Evolutionary conservation across 2,329 filamentous ascomycete species (phyloP), one percentile per base, ranked within the genome.

Genomic region (Curvularia sp.): DNA sequence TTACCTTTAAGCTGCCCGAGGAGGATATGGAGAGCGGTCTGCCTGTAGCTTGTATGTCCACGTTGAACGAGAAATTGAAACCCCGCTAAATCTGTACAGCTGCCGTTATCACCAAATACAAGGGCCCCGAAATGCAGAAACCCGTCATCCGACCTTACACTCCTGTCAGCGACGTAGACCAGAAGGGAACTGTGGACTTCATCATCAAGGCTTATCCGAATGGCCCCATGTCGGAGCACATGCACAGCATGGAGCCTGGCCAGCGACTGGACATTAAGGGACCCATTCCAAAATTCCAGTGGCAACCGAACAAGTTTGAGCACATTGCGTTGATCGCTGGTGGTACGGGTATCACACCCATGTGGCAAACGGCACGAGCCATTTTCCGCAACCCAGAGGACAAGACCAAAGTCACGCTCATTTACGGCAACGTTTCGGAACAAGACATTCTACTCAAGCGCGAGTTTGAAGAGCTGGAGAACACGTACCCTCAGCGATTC

Each of bases 371-470:
- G 45, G 84, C 87, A 65, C 92, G 92, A 63, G 86, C 89, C 74
- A 97, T 99, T 81, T 96, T 98, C 88, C 92, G 89, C 80, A 96
- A 97, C 86, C 92, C 94, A 60, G 87, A 91, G 42, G 95, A 99
- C 82, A 93, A 95, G 87, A 99, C 95, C 71, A 96, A 97, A 84
- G 93, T 99, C 41, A 98, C 94, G 5, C 87, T 99, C 30, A 86
- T 99, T 36, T 97, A 94, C 74, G 95, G 92, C 68, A 99, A 98
- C 82, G 81, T 97, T 59, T 83, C 82, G 25, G 92, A 98, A 82
- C 86, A 94, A 65, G 95, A 99, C 74, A 97, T 99, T 61, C 84
- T 99, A 49, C 82, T 99, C 71, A 94, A 92, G 84, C 85, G 87
- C 71, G 92, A 99, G 82, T 86, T 94, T 54, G 84, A 90, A 57